Conservation (phyloP, 2,329 filamentous ascomycete genomes). For the Fusarium fujikuroi region DNA sequence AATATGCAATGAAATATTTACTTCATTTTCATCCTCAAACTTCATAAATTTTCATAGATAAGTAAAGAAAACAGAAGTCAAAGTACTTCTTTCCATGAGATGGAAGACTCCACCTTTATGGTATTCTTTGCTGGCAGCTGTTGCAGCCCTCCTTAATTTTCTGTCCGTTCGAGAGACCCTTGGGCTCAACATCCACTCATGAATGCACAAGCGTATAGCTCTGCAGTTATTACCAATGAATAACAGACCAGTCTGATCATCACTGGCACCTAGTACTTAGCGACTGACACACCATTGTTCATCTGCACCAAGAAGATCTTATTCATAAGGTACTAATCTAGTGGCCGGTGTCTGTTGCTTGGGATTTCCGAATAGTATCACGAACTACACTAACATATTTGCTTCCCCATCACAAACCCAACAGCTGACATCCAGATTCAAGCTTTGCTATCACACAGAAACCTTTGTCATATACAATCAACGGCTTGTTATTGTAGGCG, state of each 20-base stretch:
- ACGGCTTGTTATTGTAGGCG: background rate
- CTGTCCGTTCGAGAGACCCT: background rate
- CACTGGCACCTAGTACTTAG: background rate
- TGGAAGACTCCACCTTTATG: background rate
- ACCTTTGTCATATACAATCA: background rate
- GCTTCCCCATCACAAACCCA: background rate
- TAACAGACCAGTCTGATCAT: background rate
- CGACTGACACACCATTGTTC: no score
- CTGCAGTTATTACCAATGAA: background rate
- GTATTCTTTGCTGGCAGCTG: background rate
- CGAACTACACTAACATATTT: background rate
- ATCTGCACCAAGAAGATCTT: background rate
- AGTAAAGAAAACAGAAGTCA: background rate
- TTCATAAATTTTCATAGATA: background rate
- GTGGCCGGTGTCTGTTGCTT: background rate
- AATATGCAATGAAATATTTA: background rate
- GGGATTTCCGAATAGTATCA: conserved; percentile 6
- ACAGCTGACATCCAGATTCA: background rate
- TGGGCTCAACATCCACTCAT: background rate
- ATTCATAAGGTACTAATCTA: no score
- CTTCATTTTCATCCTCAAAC: background rate
- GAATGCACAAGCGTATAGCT: background rate
- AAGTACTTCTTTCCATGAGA: background rate
- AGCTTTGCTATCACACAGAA: background rate
- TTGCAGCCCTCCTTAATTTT: background rate